Evolutionary conservation across 2,329 filamentous ascomycete genomes (phyloP).

Genomic region (Tolypocladium album): DNA sequence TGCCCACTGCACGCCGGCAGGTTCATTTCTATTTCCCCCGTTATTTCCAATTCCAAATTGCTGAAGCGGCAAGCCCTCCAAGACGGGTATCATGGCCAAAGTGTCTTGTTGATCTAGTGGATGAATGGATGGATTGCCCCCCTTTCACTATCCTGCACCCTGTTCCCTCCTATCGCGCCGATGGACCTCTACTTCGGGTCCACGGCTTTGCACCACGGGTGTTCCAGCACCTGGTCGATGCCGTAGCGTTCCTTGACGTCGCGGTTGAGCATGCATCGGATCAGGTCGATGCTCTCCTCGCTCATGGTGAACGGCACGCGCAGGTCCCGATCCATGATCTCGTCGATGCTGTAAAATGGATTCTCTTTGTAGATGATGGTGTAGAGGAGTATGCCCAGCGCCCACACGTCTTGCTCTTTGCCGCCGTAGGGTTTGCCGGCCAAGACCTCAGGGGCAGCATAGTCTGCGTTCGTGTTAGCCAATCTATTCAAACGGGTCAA

Average conservation of each 20-base stretch:
- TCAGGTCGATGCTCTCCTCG: conserved; percentile 85
- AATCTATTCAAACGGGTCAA: conserved; percentile 22
- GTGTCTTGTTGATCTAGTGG: neutral
- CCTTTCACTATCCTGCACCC: neutral
- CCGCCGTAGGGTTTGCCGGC: conserved; percentile 86
- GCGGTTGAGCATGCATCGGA: conserved; percentile 84
- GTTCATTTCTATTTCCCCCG: neutral
- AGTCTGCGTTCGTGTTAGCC: conserved; percentile 50
- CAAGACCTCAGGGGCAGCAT: conserved; percentile 95
- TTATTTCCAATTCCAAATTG: neutral
- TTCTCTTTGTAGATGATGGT: conserved; percentile 99
- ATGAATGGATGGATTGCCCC: neutral
- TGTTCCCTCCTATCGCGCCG: neutral
- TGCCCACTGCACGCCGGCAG: neutral
- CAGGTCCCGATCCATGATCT: conserved; percentile 96
- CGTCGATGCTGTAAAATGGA: conserved; percentile 96
- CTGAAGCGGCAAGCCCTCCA: neutral
- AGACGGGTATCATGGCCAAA: conserved; percentile 1
- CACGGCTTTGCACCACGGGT: conserved; percentile 59
- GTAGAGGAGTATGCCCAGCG: conserved; percentile 90
- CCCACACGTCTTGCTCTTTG: conserved; percentile 98
- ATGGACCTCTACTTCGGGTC: conserved; percentile 2
- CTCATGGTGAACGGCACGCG: conserved; percentile 81
- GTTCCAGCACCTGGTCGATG: conserved; percentile 80
- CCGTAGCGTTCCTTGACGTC: conserved; percentile 73